Base-by-base conservation (phyloP, 2,329 filamentous ascomycete species). In the Aspergillus latus region DNA sequence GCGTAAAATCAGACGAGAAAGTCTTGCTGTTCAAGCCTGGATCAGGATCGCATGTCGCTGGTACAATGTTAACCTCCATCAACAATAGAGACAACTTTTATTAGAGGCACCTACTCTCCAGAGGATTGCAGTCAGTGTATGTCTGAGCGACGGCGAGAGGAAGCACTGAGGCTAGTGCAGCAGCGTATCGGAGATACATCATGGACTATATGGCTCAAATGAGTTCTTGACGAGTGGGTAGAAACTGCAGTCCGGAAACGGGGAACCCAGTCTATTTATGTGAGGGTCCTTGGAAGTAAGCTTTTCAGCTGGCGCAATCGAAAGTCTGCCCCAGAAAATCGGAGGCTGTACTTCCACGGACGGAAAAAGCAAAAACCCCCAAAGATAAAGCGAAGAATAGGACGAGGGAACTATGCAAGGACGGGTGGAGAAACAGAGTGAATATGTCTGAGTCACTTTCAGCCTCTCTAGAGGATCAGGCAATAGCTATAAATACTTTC, bases 41-140 rank as follows among this genome's bases (percentile, higher is more conserved):
- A 72, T 95, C 82, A 46, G 85, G 71, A 1, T 88, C 84, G 72
- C 92, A 96, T 7, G 66, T 60, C 61, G 65, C 68, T 59, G 80
- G 39, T 37, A 30, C 13, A 26, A 29, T 29, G 40, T 64, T 59
- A 63, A 54, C 30, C 26, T 43, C 16, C 28, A 29, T 15, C 44
- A 55, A 49, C 15, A 45, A 26, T 29, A 49, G 11, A 40, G 36
- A 9, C 15, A 45, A 21, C 21, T 21, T 21, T 21, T 21, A 9
- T 15, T 21, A 43, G 7, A 8, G 42, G 52, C 21, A 58, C 65
- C 34, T 60, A 68, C 67, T 64, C 29, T 72, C 44, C 10, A 70
- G 58, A 2, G 92, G 92, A 69, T 95, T 87, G 78, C 92, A 97
- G 47, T 81, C 73, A 13, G 89, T 90, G 60, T 76, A 85, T 30